These are phyloP conservation scores for Capniomyces stellatus DNA, from an alignment of 371 early-diverging fungal genomes.

Conservation along the genomic window DNA sequence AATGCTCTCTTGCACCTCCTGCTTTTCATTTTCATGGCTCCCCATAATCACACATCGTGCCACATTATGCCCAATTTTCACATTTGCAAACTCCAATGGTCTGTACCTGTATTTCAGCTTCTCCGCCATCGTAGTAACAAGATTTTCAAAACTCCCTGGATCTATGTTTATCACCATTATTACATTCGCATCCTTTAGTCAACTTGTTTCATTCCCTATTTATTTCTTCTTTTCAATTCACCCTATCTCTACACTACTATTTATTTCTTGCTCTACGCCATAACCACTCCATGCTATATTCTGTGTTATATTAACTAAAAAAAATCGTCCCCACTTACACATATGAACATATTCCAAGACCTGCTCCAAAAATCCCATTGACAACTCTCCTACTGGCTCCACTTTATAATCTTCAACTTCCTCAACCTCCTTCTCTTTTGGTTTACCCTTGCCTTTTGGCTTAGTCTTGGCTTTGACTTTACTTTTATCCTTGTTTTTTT, in stretches of 20 bases:
- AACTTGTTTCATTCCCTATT: too few relatives aligned
- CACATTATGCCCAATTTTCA: background rate
- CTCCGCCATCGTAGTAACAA: background rate
- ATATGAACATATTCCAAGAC: background rate
- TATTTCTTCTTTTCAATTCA: too few relatives aligned
- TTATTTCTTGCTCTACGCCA: too few relatives aligned
- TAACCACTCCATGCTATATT: too few relatives aligned
- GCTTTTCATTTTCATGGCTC: background rate
- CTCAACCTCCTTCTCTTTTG: background rate
- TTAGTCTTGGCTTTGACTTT: background rate
- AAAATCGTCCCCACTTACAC: background rate
- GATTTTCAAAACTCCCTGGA: background rate
- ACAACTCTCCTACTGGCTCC: background rate
- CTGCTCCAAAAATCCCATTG: background rate
- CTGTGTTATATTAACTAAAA: too few relatives aligned
- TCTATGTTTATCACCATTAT: background rate
- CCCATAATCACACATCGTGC: background rate
- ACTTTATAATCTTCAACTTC: background rate
- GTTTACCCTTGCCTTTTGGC: background rate
- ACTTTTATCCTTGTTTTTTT: background rate
- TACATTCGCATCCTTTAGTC: background rate
- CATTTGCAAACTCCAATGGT: background rate
- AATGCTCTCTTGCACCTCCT: background rate
- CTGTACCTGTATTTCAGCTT: background rate
- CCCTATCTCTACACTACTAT: too few relatives aligned